Percentiles rank a stretch among this genome's conserved stretches.
Conservation (phyloP, 148 eudicot genomes). For the Fagopyrum esculentum region DNA sequence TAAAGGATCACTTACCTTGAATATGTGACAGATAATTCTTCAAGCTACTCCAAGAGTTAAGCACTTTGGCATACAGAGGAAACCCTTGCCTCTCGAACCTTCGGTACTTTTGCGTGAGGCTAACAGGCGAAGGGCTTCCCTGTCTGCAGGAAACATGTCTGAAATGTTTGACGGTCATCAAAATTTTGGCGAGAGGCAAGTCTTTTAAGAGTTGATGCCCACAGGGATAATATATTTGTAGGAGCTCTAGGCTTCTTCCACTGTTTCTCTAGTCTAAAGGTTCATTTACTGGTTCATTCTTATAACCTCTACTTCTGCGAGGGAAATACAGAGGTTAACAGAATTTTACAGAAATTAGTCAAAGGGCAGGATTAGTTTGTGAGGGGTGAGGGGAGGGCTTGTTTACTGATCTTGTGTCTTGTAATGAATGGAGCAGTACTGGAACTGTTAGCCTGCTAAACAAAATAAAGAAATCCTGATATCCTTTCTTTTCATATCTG, state of each 20-base stretch:
- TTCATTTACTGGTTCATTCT: not conserved
- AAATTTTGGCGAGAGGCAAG: constrained; percentile 50
- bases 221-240: not conserved
- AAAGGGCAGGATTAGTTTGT: not conserved
- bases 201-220: constrained; percentile 13
- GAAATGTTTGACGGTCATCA: constrained; percentile 70
- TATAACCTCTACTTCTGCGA: not conserved
- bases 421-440: not conserved
- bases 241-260: not conserved
- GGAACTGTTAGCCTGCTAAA: not conserved
- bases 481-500: not conserved
- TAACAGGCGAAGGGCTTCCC: constrained; percentile 93
- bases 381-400: not conserved
- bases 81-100: constrained; percentile 89
- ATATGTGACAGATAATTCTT: constrained; percentile 60
- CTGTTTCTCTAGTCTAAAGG: not conserved
- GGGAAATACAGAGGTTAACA: not conserved
- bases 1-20: constrained; percentile 4
- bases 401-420: not conserved
- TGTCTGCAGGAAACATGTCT: constrained; percentile 72
- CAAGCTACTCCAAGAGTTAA: constrained; percentile 60
- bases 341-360: not conserved
- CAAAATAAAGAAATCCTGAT: not conserved
- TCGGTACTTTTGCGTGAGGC: constrained; percentile 90
- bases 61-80: constrained; percentile 91